Conservation (phyloP, 1,139 yeast species). For the Yamadazyma jaroonii region DNA sequence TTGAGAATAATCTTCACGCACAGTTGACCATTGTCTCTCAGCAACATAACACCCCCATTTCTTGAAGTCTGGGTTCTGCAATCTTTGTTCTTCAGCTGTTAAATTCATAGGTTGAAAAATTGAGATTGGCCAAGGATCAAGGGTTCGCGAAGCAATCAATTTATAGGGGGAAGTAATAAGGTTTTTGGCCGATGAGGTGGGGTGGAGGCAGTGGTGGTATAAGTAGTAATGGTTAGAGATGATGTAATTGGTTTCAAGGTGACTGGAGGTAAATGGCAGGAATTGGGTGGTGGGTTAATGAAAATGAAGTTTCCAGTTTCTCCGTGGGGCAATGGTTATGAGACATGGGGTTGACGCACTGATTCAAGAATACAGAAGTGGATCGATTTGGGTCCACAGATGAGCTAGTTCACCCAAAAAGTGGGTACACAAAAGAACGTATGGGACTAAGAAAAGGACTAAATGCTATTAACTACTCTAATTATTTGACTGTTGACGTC, state of each 20-base stretch:
- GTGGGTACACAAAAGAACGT: too few relatives aligned
- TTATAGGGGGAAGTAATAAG: background rate
- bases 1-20: slow-evolving; percentile 84
- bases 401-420: too few relatives aligned
- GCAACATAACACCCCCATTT: slow-evolving; percentile 93
- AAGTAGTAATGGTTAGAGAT: too few relatives aligned
- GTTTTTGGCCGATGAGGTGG: background rate
- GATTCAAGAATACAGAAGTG: too few relatives aligned
- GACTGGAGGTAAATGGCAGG: too few relatives aligned
- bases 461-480: background rate
- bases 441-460: background rate
- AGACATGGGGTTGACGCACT: background rate
- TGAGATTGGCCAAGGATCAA: slow-evolving; percentile 2
- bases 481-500: slow-evolving; percentile 2
- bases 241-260: background rate
- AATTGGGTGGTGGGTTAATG: too few relatives aligned
- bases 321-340: slow-evolving; percentile 1
- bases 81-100: slow-evolving; percentile 67
- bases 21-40: slow-evolving; percentile 94
- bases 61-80: slow-evolving; percentile 62
- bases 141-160: slow-evolving; percentile 4
- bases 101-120: slow-evolving; percentile 10
- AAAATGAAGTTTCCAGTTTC: background rate
- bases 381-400: too few relatives aligned
- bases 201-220: too few relatives aligned